A percentile compares a stretch with the other conserved stretches of the same genome.
Evolutionary conservation across 192 early-diverging fungal genomes (phyloP).

Genomic region (Coemansia sp.): DNA sequence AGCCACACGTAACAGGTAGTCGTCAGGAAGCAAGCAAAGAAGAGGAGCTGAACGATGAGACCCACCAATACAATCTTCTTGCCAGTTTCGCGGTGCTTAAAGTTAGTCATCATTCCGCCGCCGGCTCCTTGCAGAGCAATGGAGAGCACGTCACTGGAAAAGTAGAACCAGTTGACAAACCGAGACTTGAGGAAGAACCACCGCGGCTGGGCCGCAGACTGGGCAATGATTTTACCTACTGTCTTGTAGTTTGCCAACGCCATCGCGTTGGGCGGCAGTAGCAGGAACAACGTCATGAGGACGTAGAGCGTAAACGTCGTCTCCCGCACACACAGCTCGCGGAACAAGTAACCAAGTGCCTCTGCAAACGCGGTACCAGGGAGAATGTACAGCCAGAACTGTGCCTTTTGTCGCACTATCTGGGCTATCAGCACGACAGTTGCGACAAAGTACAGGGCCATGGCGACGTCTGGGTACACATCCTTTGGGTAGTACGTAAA

Average conservation of each 20-base stretch:
- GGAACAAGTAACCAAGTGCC: constrained; percentile 33
- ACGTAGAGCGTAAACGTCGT: constrained; percentile 42
- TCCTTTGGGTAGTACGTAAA: constrained; percentile 38
- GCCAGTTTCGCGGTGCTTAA: constrained; percentile 12
- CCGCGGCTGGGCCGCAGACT: background rate
- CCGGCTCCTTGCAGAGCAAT: constrained; percentile 50
- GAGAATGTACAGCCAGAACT: constrained; percentile 35
- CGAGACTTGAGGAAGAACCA: constrained; percentile 29
- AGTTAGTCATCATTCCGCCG: constrained; percentile 41
- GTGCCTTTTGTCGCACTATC: constrained; percentile 13
- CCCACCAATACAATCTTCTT: constrained; percentile 46
- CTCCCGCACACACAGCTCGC: constrained; percentile 27
- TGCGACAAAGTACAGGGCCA: constrained; percentile 15
- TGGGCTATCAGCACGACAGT: constrained; percentile 12
- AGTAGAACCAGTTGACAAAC: constrained; percentile 53
- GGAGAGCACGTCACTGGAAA: constrained; percentile 46
- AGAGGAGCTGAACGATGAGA: constrained; percentile 36
- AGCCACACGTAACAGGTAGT: constrained; percentile 32
- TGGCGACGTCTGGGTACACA: constrained; percentile 31
- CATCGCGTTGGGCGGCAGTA: constrained; percentile 35
- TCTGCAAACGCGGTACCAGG: constrained; percentile 34
- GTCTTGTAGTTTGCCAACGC: constrained; percentile 48
- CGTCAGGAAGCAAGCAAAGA: constrained; percentile 43
- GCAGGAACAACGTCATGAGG: constrained; percentile 33
- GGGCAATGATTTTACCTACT: constrained; percentile 20